Conservation (phyloP, 176 grass and related monocot species). For the Oryza australiensis region DNA sequence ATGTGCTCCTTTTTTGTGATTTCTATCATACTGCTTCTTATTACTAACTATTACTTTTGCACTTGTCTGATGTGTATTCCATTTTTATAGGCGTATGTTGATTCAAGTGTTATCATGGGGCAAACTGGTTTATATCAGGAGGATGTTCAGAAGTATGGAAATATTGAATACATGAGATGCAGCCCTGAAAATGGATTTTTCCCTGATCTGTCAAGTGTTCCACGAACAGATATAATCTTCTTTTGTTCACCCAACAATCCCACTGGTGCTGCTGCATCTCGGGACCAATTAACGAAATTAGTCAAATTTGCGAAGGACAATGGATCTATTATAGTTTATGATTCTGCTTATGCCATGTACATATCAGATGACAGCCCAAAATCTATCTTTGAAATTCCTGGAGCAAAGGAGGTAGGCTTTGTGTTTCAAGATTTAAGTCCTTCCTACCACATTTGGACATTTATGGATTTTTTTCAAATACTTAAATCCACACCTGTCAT, state of each 20-base stretch:
- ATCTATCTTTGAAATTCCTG: constrained; percentile 95
- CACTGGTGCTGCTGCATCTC: constrained; percentile 76
- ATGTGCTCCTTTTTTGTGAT: background rate
- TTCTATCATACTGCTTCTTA: constrained; percentile 6
- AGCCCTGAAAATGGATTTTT: constrained; percentile 91
- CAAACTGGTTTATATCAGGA: constrained; percentile 80
- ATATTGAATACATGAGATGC: constrained; percentile 93
- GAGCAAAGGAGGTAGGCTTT: constrained; percentile 76
- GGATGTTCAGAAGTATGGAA: constrained; percentile 78
- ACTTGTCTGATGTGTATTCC: constrained; percentile 4
- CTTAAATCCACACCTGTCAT: background rate
- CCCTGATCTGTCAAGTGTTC: constrained; percentile 74
- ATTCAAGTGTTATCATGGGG: constrained; percentile 90
- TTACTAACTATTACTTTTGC: background rate
- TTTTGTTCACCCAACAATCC: constrained; percentile 98
- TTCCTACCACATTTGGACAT: background rate
- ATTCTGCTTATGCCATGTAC: constrained; percentile 99
- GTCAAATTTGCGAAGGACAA: constrained; percentile 90
- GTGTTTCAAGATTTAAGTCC: background rate
- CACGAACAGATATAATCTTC: constrained; percentile 83
- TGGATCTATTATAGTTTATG: constrained; percentile 88
- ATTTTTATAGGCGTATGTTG: constrained; percentile 81
- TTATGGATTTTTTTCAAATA: background rate
- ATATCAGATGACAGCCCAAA: constrained; percentile 81
- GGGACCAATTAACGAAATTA: constrained; percentile 70